phyloP scores from a whole-genome alignment of 176 grass and related monocot genomes.

The Ensete ventricosum region DNA sequence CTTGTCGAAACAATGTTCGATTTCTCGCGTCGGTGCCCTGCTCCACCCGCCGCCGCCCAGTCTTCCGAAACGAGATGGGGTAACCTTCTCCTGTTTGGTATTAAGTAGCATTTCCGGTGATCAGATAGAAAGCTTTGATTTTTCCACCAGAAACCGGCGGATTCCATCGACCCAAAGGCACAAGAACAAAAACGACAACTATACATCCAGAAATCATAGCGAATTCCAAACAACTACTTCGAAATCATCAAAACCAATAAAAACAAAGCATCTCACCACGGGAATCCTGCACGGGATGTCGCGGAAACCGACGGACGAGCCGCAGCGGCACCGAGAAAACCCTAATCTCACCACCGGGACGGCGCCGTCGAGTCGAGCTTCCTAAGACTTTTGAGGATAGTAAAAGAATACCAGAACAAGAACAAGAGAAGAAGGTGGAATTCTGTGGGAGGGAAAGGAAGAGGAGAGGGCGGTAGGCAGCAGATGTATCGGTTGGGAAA shows the following conservation, averaged over 20 bases:
- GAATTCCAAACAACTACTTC: background rate
- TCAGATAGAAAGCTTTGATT: no score
- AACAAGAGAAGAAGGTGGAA: no score
- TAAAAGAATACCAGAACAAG: background rate
- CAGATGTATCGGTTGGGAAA: background rate
- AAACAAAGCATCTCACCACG: background rate
- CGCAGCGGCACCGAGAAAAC: background rate
- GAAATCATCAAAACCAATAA: background rate
- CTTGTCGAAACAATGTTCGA: background rate
- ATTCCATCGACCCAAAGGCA: background rate
- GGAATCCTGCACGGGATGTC: background rate
- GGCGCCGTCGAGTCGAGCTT: background rate
- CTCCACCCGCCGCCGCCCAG: background rate
- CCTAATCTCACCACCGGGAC: background rate
- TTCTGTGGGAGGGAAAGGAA: background rate
- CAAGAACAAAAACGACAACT: background rate
- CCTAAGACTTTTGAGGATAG: background rate
- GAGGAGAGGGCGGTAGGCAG: background rate
- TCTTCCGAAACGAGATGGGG: slow-evolving; percentile 11
- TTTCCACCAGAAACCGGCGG: no score
- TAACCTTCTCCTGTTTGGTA: slow-evolving; percentile 2
- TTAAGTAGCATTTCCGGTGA: background rate
- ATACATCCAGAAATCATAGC: background rate
- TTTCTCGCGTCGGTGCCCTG: background rate
- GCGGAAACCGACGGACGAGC: no score